Evolutionary conservation across 441 rosid species (phyloP).

Genomic region (Corymbia calophylla): DNA sequence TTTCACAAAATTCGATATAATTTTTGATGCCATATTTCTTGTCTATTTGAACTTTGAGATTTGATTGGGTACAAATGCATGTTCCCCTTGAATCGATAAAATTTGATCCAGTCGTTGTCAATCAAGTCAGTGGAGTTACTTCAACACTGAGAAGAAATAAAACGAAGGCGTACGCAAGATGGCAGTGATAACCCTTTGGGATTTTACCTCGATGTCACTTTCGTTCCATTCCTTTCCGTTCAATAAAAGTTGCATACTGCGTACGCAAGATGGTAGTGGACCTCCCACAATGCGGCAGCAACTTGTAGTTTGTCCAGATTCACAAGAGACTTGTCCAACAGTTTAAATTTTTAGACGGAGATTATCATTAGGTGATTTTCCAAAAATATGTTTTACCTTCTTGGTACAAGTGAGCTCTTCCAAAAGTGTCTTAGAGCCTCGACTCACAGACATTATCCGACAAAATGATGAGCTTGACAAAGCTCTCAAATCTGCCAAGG

Average conservation of each 20-base stretch:
- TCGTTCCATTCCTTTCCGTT: not conserved
- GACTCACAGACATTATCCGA: not conserved
- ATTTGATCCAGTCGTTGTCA: not conserved
- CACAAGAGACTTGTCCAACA: not conserved
- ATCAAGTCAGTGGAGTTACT: not conserved
- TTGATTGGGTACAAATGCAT: not conserved
- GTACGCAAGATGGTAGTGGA: not conserved
- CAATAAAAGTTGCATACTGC: not conserved
- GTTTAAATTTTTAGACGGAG: not conserved
- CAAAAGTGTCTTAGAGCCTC: not conserved
- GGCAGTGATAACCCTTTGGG: not conserved
- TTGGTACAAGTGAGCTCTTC: not conserved
- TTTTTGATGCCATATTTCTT: too few species aligned
- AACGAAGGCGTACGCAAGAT: too few species aligned
- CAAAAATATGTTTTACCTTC: not conserved
- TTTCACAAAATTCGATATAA: not conserved
- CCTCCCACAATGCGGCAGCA: not conserved
- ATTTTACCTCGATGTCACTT: not conserved
- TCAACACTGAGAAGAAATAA: not conserved
- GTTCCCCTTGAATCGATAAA: not conserved
- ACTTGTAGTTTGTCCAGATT: not conserved
- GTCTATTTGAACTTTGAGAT: not conserved
- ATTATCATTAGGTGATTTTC: not conserved
- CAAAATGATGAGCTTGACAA: not conserved
- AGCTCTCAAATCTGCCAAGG: not conserved